A percentile compares a stretch with the other conserved stretches of the same genome.
Conservation (phyloP, 345 rosid genomes). For the Jatropha curcas region DNA sequence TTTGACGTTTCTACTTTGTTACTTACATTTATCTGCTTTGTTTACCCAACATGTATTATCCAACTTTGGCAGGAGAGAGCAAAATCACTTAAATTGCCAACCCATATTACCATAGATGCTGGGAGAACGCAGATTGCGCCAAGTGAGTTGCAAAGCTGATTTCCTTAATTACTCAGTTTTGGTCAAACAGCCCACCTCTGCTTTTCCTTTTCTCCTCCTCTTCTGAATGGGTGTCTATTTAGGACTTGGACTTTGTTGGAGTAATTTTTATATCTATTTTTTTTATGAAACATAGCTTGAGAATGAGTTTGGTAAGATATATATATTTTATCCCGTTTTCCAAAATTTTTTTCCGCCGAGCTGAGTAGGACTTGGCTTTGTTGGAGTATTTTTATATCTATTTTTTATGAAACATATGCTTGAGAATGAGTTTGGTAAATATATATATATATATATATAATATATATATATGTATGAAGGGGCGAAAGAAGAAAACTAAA, state of each 20-base stretch:
- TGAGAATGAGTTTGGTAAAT: too few relatives aligned
- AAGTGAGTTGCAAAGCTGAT: slow-evolving; percentile 57
- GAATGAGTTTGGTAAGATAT: slow-evolving; percentile 2
- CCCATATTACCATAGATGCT: slow-evolving; percentile 95
- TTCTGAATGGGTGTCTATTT: not conserved
- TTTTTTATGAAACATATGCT: too few relatives aligned
- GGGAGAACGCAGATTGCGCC: slow-evolving; percentile 99
- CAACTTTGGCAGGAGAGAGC: slow-evolving; percentile 73
- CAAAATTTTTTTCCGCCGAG: too few relatives aligned
- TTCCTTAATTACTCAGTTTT: slow-evolving; percentile 11
- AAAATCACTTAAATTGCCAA: slow-evolving; percentile 78
- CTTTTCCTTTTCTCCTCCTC: too few relatives aligned
- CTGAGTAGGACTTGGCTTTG: too few relatives aligned
- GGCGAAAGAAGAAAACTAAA: too few relatives aligned
- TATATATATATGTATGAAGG: too few relatives aligned
- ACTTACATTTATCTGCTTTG: slow-evolving; percentile 8
- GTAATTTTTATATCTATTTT: not conserved
- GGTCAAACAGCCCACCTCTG: too few relatives aligned
- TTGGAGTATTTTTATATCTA: too few relatives aligned
- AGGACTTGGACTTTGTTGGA: not conserved
- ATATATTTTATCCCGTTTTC: too few relatives aligned
- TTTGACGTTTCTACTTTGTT: not conserved
- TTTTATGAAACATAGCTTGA: not conserved
- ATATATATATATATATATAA: too few relatives aligned
- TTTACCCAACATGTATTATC: not conserved